Base-by-base conservation (phyloP, 2,329 filamentous ascomycete genomes). In the Pleochaeta shiraiana region DNA sequence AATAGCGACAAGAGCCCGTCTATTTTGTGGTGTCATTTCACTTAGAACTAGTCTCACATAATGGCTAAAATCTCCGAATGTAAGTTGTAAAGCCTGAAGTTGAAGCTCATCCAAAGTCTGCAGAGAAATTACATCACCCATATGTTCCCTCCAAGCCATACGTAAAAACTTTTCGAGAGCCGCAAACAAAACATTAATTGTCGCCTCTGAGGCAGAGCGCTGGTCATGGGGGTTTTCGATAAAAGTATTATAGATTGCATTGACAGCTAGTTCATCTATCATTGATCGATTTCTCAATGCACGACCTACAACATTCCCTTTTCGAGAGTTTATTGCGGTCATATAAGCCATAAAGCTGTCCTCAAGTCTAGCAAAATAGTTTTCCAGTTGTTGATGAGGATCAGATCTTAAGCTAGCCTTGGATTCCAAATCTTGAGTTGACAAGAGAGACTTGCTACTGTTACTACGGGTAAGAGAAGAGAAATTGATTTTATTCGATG, bases 121-220 rank as follows among this genome's bases (percentile, higher is more conserved):
- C 63, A 83, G 79, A 1, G 88, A 83, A 73, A 97, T 83, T 64
- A 97, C 83, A 2, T 88, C 83, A 0, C 92, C 92, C 79, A 96
- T 90, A 69, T 89, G 86, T 68, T 92, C 87, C 66, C 82, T 84
- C 92, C 92, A 97, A 14, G 88, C 90, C 67, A 90, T 85, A 65
- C 84, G 84, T 66, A 96, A 77, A 69, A 96, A 97, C 67, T 95
- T 96, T 73, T 96, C 91, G 72, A 96, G 97, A 0, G 91, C 87
- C 30, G 88, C 87, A 71, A 96, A 95, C 4, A 97, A 80, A 24
- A 92, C 84, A 71, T 96, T 90, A 9, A 92, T 83, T 2, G 85
- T 81, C 9, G 88, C 80, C 66, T 95, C 90, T 0, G 84, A 81
- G 1, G 88, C 83, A 11, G 84, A 78, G 64, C 95, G 87, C 67